A percentile compares a stretch with the other conserved stretches of the same genome.
phyloP scores from a whole-genome alignment of 129 eudicot genomes.

The Erigeron canadensis region DNA sequence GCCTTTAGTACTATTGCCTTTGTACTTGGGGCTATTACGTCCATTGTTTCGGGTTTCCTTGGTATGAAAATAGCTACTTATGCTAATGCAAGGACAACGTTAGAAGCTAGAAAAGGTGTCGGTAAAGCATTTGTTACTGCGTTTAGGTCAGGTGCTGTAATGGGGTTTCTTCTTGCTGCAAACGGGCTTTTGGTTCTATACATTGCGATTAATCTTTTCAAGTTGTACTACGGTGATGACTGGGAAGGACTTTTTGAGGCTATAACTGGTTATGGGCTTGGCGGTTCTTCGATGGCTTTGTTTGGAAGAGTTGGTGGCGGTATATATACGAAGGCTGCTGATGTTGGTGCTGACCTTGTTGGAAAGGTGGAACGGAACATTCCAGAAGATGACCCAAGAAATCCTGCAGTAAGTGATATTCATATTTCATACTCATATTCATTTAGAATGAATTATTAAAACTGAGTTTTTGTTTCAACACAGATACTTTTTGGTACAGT shows the following conservation, averaged over 20 bases:
- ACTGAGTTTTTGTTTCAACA: too few species aligned
- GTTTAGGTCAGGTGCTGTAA: conserved; percentile 75
- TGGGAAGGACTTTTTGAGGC: conserved; percentile 86
- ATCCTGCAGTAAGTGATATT: conserved; percentile 63
- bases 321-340: conserved; percentile 76
- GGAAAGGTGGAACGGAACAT: conserved; percentile 80
- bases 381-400: conserved; percentile 81
- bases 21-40: conserved; percentile 77
- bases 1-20: conserved; percentile 70
- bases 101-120: conserved; percentile 76
- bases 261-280: conserved; percentile 77
- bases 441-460: too few species aligned
- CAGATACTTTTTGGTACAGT: too few species aligned
- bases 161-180: conserved; percentile 84
- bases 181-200: conserved; percentile 67
- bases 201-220: conserved; percentile 54
- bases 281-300: conserved; percentile 83
- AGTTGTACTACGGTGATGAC: conserved; percentile 72
- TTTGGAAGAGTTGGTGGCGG: conserved; percentile 86
- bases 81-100: conserved; percentile 72
- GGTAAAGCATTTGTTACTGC: conserved; percentile 65
- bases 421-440: neutral
- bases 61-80: conserved; percentile 93
- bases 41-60: conserved; percentile 74
- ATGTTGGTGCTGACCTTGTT: conserved; percentile 83